phyloP scores from a whole-genome alignment of 805 yeast genomes.

The Wickerhamomyces bovis region DNA sequence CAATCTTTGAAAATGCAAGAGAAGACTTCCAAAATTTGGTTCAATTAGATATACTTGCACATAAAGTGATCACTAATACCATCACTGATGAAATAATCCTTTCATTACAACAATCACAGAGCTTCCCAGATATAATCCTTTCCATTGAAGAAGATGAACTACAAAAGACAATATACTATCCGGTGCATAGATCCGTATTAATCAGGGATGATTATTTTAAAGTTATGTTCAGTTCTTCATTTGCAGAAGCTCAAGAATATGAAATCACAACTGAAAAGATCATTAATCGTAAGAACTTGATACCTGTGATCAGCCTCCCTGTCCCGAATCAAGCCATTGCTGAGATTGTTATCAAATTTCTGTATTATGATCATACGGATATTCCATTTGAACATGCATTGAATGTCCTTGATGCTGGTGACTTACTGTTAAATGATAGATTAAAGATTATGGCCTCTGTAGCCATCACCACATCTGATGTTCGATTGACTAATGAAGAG shows the following conservation, averaged over 20 bases:
- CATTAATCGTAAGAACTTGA: slow-evolving; percentile 8
- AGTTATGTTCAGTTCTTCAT: slow-evolving; percentile 52
- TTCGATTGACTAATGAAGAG: slow-evolving; percentile 27
- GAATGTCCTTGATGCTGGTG: slow-evolving; percentile 55
- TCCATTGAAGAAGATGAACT: slow-evolving; percentile 28
- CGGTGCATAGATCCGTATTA: slow-evolving; percentile 58
- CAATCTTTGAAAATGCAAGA: slow-evolving; percentile 17
- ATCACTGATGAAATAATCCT: slow-evolving; percentile 7
- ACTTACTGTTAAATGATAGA: slow-evolving; percentile 49
- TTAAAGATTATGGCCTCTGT: slow-evolving; percentile 59
- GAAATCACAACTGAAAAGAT: slow-evolving; percentile 7
- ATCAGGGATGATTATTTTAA: slow-evolving; percentile 58
- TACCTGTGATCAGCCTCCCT: slow-evolving; percentile 29
- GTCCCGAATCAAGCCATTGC: slow-evolving; percentile 31
- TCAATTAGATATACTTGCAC: slow-evolving; percentile 12
- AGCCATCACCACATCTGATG: slow-evolving; percentile 28
- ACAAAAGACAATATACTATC: slow-evolving; percentile 36
- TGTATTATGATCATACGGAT: slow-evolving; percentile 55
- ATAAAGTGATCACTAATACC: slow-evolving; percentile 6
- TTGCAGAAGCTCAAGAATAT: slow-evolving; percentile 28
- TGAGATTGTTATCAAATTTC: slow-evolving; percentile 45
- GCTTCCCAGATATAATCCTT: slow-evolving; percentile 44
- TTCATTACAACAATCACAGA: slow-evolving; percentile 12
- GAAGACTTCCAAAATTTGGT: slow-evolving; percentile 16
- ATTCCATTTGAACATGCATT: slow-evolving; percentile 46